Evolutionary conservation across 2,329 filamentous ascomycete genomes (phyloP).

Genomic region (Colletotrichum scovillei): DNA sequence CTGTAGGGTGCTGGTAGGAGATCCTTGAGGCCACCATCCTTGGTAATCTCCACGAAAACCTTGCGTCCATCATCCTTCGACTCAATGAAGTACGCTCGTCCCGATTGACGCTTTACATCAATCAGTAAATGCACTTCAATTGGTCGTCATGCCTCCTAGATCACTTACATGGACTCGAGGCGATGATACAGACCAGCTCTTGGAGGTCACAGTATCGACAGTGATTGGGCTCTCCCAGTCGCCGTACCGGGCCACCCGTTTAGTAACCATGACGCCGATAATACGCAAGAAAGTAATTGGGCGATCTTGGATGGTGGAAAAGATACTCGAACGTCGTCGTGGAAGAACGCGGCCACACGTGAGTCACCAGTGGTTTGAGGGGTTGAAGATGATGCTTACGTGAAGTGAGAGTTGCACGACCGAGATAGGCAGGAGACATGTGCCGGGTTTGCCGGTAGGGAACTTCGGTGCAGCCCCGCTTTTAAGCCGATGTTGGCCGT

Average conservation of each 20-base stretch:
- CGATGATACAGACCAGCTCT: slow-evolving; percentile 45
- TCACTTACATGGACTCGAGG: slow-evolving; percentile 50
- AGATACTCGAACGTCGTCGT: background rate
- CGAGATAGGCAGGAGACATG: background rate
- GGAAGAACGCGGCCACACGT: background rate
- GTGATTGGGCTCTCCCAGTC: slow-evolving; percentile 54
- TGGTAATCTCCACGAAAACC: slow-evolving; percentile 55
- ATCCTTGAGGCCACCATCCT: slow-evolving; percentile 45
- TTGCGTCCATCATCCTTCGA: slow-evolving; percentile 52
- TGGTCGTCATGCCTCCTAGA: background rate
- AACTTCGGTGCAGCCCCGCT: background rate
- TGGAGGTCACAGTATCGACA: slow-evolving; percentile 48
- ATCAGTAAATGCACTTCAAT: background rate
- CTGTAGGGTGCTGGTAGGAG: slow-evolving; percentile 57
- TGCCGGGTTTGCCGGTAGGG: background rate
- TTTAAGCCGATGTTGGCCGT: background rate
- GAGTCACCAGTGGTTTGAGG: background rate
- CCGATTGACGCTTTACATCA: slow-evolving; percentile 41
- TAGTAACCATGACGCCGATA: slow-evolving; percentile 39
- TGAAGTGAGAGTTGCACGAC: too few species aligned
- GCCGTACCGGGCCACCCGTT: slow-evolving; percentile 47
- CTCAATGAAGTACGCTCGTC: slow-evolving; percentile 52
- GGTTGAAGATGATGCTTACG: background rate
- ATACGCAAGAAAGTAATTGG: background rate
- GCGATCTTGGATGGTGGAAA: background rate